Conservation (phyloP, 208 protist genomes). For the Acanthamoeba culbertsoni region DNA sequence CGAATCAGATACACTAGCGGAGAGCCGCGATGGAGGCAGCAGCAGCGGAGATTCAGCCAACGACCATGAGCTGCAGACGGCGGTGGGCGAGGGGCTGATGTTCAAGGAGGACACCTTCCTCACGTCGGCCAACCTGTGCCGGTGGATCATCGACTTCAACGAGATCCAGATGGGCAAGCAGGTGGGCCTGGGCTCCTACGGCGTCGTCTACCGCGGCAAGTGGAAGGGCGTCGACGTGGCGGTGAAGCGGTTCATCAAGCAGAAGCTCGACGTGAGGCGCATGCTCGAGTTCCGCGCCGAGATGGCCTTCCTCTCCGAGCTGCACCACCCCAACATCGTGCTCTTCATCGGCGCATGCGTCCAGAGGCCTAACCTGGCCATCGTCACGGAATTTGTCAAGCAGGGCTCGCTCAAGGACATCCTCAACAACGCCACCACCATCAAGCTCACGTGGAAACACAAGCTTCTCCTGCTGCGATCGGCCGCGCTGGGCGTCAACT, state of each 20-base stretch:
- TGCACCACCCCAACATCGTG: neutral
- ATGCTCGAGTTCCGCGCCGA: neutral
- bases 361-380: neutral
- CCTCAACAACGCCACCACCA: neutral
- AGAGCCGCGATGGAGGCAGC: neutral
- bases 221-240: neutral
- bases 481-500: slow-evolving; percentile 10
- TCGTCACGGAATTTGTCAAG: slow-evolving; percentile 10
- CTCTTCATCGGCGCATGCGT: neutral
- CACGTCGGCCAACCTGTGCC: neutral
- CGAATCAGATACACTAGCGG: neutral
- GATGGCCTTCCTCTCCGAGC: neutral
- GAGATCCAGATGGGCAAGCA: slow-evolving; percentile 3
- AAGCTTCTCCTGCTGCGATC: neutral
- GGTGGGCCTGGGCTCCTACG: slow-evolving; percentile 1
- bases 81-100: neutral
- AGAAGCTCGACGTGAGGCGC: neutral
- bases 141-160: neutral
- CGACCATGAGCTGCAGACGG: neutral
- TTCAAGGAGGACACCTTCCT: slow-evolving; percentile 38
- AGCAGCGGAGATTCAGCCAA: neutral
- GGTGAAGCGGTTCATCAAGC: slow-evolving; percentile 63
- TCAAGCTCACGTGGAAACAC: neutral
- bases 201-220: neutral
- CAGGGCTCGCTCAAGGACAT: slow-evolving; percentile 26